Evolutionary conservation across 805 yeast species (phyloP).

Genomic region (Candida hungchunana): DNA sequence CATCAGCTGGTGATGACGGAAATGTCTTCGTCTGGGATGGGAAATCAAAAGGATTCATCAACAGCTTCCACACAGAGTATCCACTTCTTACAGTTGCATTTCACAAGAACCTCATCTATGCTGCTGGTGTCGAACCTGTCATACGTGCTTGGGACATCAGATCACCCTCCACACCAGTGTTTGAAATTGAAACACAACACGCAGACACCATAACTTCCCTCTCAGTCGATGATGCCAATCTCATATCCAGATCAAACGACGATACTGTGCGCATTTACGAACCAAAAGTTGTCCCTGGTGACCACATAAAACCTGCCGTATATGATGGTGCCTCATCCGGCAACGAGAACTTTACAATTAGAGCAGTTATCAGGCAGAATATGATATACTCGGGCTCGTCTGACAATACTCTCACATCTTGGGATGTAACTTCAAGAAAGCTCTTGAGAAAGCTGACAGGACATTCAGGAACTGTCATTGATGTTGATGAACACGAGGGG

Average conservation of each 20-base stretch:
- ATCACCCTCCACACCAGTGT: constrained; percentile 35
- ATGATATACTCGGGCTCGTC: constrained; percentile 59
- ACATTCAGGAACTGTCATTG: constrained; percentile 59
- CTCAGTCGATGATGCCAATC: constrained; percentile 41
- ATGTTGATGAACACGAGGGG: constrained; percentile 46
- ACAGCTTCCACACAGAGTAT: constrained; percentile 40
- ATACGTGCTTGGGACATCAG: constrained; percentile 59
- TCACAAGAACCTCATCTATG: constrained; percentile 42
- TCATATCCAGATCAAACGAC: constrained; percentile 51
- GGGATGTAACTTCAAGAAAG: constrained; percentile 54
- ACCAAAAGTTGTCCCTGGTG: constrained; percentile 32
- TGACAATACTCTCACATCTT: constrained; percentile 51
- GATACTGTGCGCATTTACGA: constrained; percentile 56
- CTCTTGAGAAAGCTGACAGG: constrained; percentile 49
- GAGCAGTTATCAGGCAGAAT: constrained; percentile 40
- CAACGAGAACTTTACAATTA: constrained; percentile 45
- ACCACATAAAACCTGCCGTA: constrained; percentile 40
- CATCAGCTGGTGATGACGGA: constrained; percentile 69
- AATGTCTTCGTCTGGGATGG: constrained; percentile 58
- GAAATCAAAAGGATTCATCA: constrained; percentile 43
- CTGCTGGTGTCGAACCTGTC: constrained; percentile 66
- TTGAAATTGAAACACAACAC: constrained; percentile 42
- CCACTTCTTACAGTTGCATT: constrained; percentile 55
- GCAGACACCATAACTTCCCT: constrained; percentile 55
- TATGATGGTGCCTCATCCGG: constrained; percentile 58